Base-by-base conservation (phyloP, 2,329 filamentous ascomycete species). In the Aspergillus aculeatinus region DNA sequence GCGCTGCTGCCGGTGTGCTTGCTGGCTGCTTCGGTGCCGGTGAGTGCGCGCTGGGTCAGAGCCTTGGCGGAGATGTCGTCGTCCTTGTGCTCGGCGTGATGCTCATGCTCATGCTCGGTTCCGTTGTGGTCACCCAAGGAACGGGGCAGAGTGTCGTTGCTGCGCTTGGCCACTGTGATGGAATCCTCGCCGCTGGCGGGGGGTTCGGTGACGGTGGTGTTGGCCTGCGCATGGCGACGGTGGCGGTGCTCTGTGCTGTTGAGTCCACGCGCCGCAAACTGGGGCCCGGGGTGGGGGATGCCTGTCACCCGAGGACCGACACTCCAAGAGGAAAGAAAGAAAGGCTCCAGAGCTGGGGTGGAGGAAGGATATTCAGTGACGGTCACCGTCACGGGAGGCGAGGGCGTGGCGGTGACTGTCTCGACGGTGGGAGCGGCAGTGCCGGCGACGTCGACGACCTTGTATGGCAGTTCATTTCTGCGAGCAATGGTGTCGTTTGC, bases 381-480 rank as follows among this genome's bases (percentile, higher is more conserved):
- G 3, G 66, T 65, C 19, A 71, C 63, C 42, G 70, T 72, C 48
- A 69, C 66, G 4, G 69, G 68, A 14, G 64, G 55, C 4, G 63
- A 48, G 60, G 53, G 23, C 57, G 60, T 54, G 12, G 51, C 64
- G 35, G 63, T 66, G 29, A 65, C 48, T 16, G 64, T 67, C 53
- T 67, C 51, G 25, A 62, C 25, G 12, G 39, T 61, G 2, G 66
- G 66, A 21, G 65, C 55, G 25, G 62, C 35, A 33, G 65, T 63
- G 21, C 70, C 72, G 25, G 67, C 72, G 21, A 74, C 73, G 61
- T 74, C 74, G 61, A 75, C 72, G 23, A 76, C 65, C 1, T 67
- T 61, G 55, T 75, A 76, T 2, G 61, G 53, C 3, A 7, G 55
- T 29, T 60, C 55, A 42, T 67, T 61, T 57, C 72, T 67, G 58